Conservation (phyloP, 352 stramenopile genomes). For the Phytophthora pini region DNA sequence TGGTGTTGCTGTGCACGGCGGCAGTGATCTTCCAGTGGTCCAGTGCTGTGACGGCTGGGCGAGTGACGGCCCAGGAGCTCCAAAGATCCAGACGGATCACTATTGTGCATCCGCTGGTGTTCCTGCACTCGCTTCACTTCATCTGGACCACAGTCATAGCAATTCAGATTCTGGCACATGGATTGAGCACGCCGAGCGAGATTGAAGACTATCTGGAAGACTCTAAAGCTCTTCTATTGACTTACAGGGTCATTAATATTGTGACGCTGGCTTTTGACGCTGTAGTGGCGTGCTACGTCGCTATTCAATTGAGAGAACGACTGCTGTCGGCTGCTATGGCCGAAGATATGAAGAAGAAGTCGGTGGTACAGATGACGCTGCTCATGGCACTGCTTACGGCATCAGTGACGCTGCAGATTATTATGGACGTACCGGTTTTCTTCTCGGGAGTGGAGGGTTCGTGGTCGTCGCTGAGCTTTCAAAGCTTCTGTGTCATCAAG, state of each 20-base stretch:
- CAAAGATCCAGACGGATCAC: constrained; percentile 56
- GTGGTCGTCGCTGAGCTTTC: constrained; percentile 42
- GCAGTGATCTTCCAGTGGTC: constrained; percentile 78
- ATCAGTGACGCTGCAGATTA: constrained; percentile 51
- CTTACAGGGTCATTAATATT: constrained; percentile 54
- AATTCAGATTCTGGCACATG: constrained; percentile 39
- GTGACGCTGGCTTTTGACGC: constrained; percentile 54
- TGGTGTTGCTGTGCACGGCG: constrained; percentile 70
- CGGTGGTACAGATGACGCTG: constrained; percentile 72
- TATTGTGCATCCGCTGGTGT: constrained; percentile 60
- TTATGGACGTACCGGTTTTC: constrained; percentile 61
- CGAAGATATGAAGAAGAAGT: constrained; percentile 81
- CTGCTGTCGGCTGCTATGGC: constrained; percentile 69
- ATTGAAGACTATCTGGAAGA: constrained; percentile 36
- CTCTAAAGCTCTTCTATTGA: constrained; percentile 30
- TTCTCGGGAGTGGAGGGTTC: constrained; percentile 31
- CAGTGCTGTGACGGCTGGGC: constrained; percentile 58
- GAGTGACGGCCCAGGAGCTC: constrained; percentile 54
- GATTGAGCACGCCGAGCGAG: constrained; percentile 21
- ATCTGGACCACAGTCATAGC: constrained; percentile 41
- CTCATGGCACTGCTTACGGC: constrained; percentile 53
- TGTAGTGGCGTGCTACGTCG: constrained; percentile 50
- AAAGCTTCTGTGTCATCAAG: constrained; percentile 56
- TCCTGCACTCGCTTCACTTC: constrained; percentile 65
- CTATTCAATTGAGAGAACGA: constrained; percentile 49